Conservation (phyloP, 2,329 filamentous ascomycete genomes). For the Coleophoma crateriformis region DNA sequence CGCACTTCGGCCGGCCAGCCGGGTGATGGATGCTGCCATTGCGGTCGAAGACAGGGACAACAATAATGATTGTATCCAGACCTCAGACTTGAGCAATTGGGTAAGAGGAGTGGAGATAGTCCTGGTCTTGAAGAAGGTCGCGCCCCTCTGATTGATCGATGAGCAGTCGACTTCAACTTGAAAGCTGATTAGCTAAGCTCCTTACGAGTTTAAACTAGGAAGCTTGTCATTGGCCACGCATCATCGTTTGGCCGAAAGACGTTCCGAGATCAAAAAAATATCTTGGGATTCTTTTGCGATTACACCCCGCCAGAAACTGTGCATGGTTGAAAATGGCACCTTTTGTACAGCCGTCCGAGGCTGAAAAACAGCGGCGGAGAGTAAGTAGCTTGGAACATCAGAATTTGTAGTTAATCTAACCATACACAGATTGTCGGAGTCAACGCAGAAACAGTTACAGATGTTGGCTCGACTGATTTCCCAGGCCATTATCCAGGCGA, state of each 20-base stretch:
- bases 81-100: slow-evolving; percentile 14
- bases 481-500: slow-evolving; percentile 88
- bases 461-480: slow-evolving; percentile 86
- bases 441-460: slow-evolving; percentile 83
- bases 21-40: slow-evolving; percentile 70
- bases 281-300: slow-evolving; percentile 1
- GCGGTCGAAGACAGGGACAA: slow-evolving; percentile 25
- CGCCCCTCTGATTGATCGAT: background rate
- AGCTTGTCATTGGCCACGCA: background rate
- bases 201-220: background rate
- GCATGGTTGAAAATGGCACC: slow-evolving; percentile 33
- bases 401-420: slow-evolving; percentile 2
- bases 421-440: slow-evolving; percentile 71
- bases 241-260: background rate
- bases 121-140: background rate
- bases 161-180: background rate
- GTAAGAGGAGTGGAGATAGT: slow-evolving; percentile 7
- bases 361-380: slow-evolving; percentile 57
- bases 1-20: slow-evolving; percentile 66
- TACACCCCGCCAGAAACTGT: slow-evolving; percentile 13
- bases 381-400: slow-evolving; percentile 30
- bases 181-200: background rate
- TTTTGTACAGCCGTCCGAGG: slow-evolving; percentile 38
- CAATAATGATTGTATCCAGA: slow-evolving; percentile 14
- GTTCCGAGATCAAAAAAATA: slow-evolving; percentile 6